Percentiles rank a stretch among this genome's conserved stretches.
Conservation (phyloP, 2,329 filamentous ascomycete species). For the Sclerotinia minor region DNA sequence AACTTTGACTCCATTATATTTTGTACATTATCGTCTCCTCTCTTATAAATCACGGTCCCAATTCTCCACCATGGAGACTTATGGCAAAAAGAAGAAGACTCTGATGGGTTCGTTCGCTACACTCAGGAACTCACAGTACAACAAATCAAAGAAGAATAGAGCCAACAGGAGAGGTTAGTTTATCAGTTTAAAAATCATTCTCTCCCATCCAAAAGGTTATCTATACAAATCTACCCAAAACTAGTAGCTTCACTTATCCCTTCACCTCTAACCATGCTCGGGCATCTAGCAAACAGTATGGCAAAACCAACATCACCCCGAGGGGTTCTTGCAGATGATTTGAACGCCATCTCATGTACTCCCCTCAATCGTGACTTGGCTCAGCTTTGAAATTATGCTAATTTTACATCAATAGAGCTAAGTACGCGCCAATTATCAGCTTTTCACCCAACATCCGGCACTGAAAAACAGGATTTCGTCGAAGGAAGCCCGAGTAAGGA, state of each 20-base stretch:
- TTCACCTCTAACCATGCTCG: not conserved
- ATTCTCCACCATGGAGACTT: conserved; percentile 29
- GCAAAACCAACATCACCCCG: no score
- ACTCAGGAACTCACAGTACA: conserved; percentile 28
- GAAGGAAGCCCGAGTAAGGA: not conserved
- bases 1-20: not conserved
- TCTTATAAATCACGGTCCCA: not conserved
- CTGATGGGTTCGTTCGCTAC: conserved; percentile 31
- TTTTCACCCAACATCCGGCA: not conserved
- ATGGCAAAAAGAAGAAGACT: conserved; percentile 34
- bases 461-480: not conserved
- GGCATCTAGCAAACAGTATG: not conserved
- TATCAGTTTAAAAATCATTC: not conserved
- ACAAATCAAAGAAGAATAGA: conserved; percentile 18
- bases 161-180: conserved; percentile 5
- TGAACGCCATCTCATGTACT: not conserved
- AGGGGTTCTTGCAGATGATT: not conserved
- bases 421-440: not conserved
- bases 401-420: not conserved
- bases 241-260: not conserved
- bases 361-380: not conserved
- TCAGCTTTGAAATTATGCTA: conserved; percentile 6
- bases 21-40: not conserved
- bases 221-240: not conserved
- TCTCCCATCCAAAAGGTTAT: conserved; percentile 14